Evolutionary conservation across 148 eudicot genomes (phyloP), one percentile per base, ranked within the genome.

Genomic region (Vaccinium corymbosum): DNA sequence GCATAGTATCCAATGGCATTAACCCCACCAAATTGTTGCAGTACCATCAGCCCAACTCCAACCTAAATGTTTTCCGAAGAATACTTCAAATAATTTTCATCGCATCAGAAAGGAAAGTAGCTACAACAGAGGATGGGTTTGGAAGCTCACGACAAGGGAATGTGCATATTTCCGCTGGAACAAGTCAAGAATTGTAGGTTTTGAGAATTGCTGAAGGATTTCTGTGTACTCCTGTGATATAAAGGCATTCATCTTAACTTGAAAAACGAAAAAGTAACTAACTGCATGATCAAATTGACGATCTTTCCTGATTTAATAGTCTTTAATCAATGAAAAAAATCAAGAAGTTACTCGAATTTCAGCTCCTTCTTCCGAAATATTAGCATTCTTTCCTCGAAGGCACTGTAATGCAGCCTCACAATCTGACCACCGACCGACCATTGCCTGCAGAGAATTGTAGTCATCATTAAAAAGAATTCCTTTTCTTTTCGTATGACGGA

Each of bases 1-100:
- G 94, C 93, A 83, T 91, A 93, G 70, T 83, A 91, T 29, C 86
- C 92, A 82, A 91, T 82, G 53, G 85, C 95, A 70, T 90, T 91
- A 57, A 90, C 90, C 68, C 95, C 94, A 88, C 94, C 94, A 76
- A 90, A 84, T 77, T 93, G 95, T 85, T 93, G 95, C 81, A 91
- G 84, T 62, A 91, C 90, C 94, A 93, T 93, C 74, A 93, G 85
- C 81, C 95, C 95, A 76, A 93, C 93, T 87, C 95, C 95, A 71
- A 93, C 92, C 95, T 93, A 79, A 22, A 55, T 59, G 35, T 81
- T 22, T 12, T 25, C 35, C 13, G 7, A 8, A 2, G 22, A 8
- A 7, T 74, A 19, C 2, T 2, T 66, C 14, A 46, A 42, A 56
- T 9, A 4, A 76, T 15, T 12, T 17, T 35, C 0, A 8, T 48